These are phyloP conservation scores for Ophiosphaerella narmari DNA, from an alignment of 2,329 filamentous ascomycete species.

Conservation along the genomic window DNA sequence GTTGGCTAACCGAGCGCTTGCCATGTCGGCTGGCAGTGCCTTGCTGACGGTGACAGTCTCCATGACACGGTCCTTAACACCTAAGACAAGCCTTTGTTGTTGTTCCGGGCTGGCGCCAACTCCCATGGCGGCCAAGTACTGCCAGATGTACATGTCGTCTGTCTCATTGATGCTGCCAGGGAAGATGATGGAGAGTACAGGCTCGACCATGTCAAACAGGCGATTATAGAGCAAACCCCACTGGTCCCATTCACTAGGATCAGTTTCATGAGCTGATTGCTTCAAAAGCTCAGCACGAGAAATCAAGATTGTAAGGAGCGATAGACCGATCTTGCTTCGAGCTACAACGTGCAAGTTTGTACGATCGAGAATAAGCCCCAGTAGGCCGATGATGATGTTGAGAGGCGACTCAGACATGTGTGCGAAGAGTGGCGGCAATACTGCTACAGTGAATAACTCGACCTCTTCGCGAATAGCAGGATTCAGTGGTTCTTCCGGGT, in stretches of 20 bases:
- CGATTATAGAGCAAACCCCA: slow-evolving; percentile 84
- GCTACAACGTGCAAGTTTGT: slow-evolving; percentile 84
- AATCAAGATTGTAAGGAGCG: slow-evolving; percentile 89
- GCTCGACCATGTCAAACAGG: slow-evolving; percentile 86
- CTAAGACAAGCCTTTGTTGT: slow-evolving; percentile 90
- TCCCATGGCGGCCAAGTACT: slow-evolving; percentile 92
- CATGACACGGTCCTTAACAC: slow-evolving; percentile 97
- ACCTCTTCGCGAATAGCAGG: slow-evolving; percentile 81
- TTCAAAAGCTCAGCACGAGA: slow-evolving; percentile 93
- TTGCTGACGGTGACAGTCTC: slow-evolving; percentile 89
- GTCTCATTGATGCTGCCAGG: slow-evolving; percentile 86
- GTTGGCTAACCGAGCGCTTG: slow-evolving; percentile 79
- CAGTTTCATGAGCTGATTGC: slow-evolving; percentile 70
- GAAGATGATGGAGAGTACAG: slow-evolving; percentile 83
- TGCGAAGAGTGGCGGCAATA: slow-evolving; percentile 87
- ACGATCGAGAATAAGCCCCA: slow-evolving; percentile 80
- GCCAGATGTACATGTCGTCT: slow-evolving; percentile 97
- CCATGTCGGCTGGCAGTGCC: slow-evolving; percentile 85
- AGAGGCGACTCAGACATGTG: slow-evolving; percentile 91
- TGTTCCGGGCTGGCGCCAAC: slow-evolving; percentile 93
- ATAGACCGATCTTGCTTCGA: slow-evolving; percentile 84
- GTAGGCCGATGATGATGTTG: slow-evolving; percentile 85
- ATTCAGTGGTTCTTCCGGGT: slow-evolving; percentile 71
- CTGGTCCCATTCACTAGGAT: slow-evolving; percentile 70
- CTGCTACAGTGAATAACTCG: slow-evolving; percentile 83